Evolutionary conservation across 1,284 basidiomycete genomes (phyloP).

Genomic region (Irpex sp.): DNA sequence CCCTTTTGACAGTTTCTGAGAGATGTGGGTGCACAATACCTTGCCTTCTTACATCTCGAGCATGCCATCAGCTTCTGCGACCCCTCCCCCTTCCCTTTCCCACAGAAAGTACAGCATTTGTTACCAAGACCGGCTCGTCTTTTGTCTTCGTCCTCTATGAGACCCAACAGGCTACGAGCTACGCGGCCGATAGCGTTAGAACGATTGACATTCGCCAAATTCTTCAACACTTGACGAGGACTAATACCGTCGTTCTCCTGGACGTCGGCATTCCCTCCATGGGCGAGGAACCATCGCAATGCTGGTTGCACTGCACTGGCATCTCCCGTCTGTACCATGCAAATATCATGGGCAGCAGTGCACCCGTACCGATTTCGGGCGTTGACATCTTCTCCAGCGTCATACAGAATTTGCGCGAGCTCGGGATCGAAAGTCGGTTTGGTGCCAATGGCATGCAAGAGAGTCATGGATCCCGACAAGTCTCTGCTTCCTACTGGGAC

Average conservation of each 20-base stretch:
- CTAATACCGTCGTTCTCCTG: constrained; percentile 35
- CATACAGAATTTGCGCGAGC: constrained; percentile 37
- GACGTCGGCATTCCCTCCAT: constrained; percentile 42
- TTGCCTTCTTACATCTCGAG: constrained; percentile 18
- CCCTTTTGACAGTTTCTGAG: constrained; percentile 9
- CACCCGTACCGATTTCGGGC: constrained; percentile 36
- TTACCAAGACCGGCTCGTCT: constrained; percentile 24
- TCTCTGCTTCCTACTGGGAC: constrained; percentile 37
- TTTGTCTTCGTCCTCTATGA: constrained; percentile 31
- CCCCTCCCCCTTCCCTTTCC: constrained; percentile 14
- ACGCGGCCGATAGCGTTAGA: not conserved
- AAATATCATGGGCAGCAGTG: constrained; percentile 38
- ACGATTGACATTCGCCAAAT: not conserved
- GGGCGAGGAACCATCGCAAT: constrained; percentile 35
- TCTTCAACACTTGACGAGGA: constrained; percentile 10
- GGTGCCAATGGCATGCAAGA: constrained; percentile 38
- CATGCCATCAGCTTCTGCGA: constrained; percentile 24
- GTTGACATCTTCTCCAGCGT: constrained; percentile 39
- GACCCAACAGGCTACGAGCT: not conserved
- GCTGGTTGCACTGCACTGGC: constrained; percentile 25
- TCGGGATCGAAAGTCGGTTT: constrained; percentile 39
- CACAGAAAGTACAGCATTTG: constrained; percentile 33
- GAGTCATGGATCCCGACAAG: constrained; percentile 36
- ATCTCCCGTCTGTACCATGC: constrained; percentile 27
- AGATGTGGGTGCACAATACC: constrained; percentile 14